Conservation (phyloP, 192 early-diverging fungal species). For the Phlyctochytrium planicorne region DNA sequence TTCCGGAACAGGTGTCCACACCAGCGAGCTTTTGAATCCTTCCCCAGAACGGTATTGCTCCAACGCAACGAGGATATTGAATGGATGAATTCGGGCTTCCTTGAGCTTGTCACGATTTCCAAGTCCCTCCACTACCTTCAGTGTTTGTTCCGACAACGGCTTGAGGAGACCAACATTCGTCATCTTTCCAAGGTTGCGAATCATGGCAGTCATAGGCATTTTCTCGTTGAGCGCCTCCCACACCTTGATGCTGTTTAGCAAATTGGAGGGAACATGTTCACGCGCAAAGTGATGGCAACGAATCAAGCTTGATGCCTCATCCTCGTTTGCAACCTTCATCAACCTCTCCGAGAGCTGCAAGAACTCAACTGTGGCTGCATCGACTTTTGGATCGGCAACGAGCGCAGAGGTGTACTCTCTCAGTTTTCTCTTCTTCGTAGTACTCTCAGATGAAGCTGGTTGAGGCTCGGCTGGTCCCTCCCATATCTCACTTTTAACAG, state of each 20-base stretch:
- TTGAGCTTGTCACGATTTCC: conserved; percentile 9
- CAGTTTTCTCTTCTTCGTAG: too few relatives aligned
- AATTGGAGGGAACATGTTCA: not conserved
- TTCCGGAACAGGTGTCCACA: conserved; percentile 16
- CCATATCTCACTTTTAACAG: too few relatives aligned
- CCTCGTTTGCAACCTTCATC: not conserved
- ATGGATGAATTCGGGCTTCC: conserved; percentile 29
- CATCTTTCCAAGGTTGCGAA: conserved; percentile 29
- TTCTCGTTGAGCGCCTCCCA: not conserved
- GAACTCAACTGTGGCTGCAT: not conserved
- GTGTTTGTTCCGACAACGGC: conserved; percentile 7
- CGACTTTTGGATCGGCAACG: not conserved
- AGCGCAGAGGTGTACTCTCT: not conserved
- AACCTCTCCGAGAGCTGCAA: not conserved
- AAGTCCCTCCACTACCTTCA: not conserved
- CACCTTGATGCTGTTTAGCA: not conserved
- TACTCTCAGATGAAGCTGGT: too few relatives aligned
- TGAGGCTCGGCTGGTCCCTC: too few relatives aligned
- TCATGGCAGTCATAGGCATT: conserved; percentile 20
- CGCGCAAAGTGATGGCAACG: not conserved
- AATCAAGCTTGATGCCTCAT: not conserved
- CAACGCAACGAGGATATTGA: conserved; percentile 27
- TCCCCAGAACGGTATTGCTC: conserved; percentile 12
- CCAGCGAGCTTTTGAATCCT: conserved; percentile 20
- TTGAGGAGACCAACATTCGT: conserved; percentile 18